These are phyloP conservation scores for Cyclostephanos invisitatus DNA, from an alignment of 108 stramenopile genomes.

Conservation along the genomic window DNA sequence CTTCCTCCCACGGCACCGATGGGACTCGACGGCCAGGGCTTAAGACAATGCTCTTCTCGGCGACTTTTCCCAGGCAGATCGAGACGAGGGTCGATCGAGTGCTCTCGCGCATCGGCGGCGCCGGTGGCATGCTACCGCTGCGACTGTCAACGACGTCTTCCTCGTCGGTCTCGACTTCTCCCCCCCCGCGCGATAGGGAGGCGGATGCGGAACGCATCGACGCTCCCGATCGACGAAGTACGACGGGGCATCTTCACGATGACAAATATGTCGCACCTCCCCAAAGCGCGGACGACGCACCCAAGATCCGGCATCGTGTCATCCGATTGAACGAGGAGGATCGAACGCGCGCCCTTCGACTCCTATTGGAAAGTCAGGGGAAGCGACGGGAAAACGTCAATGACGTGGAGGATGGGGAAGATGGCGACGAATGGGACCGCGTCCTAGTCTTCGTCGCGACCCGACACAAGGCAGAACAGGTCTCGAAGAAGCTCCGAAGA, in stretches of 20 bases:
- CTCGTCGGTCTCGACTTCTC: slow-evolving; percentile 51
- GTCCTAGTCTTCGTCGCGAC: slow-evolving; percentile 93
- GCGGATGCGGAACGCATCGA: slow-evolving; percentile 10
- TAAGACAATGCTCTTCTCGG: slow-evolving; percentile 83
- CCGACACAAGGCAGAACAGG: slow-evolving; percentile 83
- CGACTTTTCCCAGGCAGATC: slow-evolving; percentile 92
- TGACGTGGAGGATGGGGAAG: too few relatives aligned
- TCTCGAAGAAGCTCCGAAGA: slow-evolving; percentile 68
- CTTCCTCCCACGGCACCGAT: neutral
- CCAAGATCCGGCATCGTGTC: slow-evolving; percentile 66
- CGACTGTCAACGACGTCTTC: slow-evolving; percentile 67
- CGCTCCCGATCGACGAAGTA: slow-evolving; percentile 15
- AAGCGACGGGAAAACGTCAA: neutral
- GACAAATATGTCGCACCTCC: slow-evolving; percentile 41
- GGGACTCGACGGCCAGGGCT: slow-evolving; percentile 7
- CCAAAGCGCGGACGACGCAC: slow-evolving; percentile 54
- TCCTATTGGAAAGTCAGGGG: slow-evolving; percentile 45
- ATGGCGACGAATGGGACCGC: slow-evolving; percentile 63
- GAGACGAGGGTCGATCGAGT: slow-evolving; percentile 82
- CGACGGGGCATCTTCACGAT: slow-evolving; percentile 11
- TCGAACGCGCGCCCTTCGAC: slow-evolving; percentile 66
- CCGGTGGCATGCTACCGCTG: slow-evolving; percentile 49
- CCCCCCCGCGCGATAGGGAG: slow-evolving; percentile 39
- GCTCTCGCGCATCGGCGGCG: slow-evolving; percentile 67
- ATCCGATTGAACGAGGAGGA: slow-evolving; percentile 64